Evolutionary conservation across 768 basidiomycete species (phyloP).

Genomic region (Royoungia palumana): DNA sequence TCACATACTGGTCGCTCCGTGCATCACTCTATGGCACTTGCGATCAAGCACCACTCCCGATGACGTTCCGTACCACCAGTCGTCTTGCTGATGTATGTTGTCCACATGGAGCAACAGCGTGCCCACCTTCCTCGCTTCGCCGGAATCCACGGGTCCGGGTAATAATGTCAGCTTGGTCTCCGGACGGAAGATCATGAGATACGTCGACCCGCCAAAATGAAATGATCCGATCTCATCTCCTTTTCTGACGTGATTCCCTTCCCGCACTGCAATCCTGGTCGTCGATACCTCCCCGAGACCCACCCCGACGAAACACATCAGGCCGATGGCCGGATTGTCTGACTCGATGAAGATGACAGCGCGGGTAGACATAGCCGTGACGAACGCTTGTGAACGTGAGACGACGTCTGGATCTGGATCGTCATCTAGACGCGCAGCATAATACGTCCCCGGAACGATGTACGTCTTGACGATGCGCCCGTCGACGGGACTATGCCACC

Average conservation of each 20-base stretch:
- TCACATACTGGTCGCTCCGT: no score
- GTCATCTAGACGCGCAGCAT: slow-evolving; percentile 34
- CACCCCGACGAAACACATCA: slow-evolving; percentile 57
- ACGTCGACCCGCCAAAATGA: slow-evolving; percentile 61
- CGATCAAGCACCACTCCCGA: no score
- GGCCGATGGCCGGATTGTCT: slow-evolving; percentile 49
- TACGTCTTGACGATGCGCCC: slow-evolving; percentile 40
- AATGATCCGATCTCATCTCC: slow-evolving; percentile 61
- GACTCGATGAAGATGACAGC: slow-evolving; percentile 57
- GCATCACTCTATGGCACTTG: no score
- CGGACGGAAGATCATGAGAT: slow-evolving; percentile 44
- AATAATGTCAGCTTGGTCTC: slow-evolving; percentile 23
- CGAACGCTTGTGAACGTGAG: slow-evolving; percentile 30
- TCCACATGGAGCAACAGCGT: slow-evolving; percentile 21
- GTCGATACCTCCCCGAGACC: slow-evolving; percentile 66
- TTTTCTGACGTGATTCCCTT: slow-evolving; percentile 42
- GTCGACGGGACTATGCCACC: slow-evolving; percentile 59
- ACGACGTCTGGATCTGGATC: slow-evolving; percentile 26
- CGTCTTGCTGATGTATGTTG: neutral
- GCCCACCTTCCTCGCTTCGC: slow-evolving; percentile 12
- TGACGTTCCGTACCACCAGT: no score
- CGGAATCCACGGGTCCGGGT: slow-evolving; percentile 5
- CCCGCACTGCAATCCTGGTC: slow-evolving; percentile 47
- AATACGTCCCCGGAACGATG: slow-evolving; percentile 52
- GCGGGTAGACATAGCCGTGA: slow-evolving; percentile 50